A percentile compares a stretch with the other conserved stretches of the same genome.
Evolutionary conservation across 192 early-diverging fungal species (phyloP).

Genomic region (Coemansia sp.): DNA sequence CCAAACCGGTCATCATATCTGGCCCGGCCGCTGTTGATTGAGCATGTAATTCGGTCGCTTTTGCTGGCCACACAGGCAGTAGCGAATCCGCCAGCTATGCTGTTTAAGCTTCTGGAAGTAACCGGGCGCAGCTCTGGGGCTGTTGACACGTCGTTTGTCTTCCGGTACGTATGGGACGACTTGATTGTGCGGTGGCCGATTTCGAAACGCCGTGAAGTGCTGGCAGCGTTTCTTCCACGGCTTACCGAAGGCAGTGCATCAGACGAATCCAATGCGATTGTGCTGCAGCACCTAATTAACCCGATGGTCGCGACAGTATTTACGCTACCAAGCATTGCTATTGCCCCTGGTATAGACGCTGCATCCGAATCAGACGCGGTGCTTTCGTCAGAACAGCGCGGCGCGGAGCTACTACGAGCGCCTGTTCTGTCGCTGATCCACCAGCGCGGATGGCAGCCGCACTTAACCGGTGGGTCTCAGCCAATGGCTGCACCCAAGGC

Average conservation of each 20-base stretch:
- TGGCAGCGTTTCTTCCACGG: conserved; percentile 66
- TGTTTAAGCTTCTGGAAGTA: conserved; percentile 46
- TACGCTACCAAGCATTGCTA: conserved; percentile 67
- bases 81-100: conserved; percentile 29
- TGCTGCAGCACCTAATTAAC: conserved; percentile 79
- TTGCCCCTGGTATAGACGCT: conserved; percentile 59
- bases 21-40: conserved; percentile 30
- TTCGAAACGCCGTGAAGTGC: conserved; percentile 56
- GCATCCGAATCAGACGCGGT: conserved; percentile 57
- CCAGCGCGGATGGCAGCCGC: conserved; percentile 48
- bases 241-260: conserved; percentile 63
- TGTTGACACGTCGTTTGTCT: conserved; percentile 42
- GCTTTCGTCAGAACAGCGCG: conserved; percentile 31
- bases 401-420: conserved; percentile 35
- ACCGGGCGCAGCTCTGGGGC: conserved; percentile 34
- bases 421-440: conserved; percentile 33
- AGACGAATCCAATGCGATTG: conserved; percentile 66
- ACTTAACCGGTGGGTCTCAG: conserved; percentile 32
- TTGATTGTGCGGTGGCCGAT: conserved; percentile 65
- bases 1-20: conserved; percentile 25
- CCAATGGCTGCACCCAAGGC: conserved; percentile 46
- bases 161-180: conserved; percentile 41
- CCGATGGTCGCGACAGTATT: conserved; percentile 65
- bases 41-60: conserved; percentile 35
- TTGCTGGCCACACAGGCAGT: conserved; percentile 34